phyloP scores from a whole-genome alignment of 225 moss, liverwort and hornwort genomes.

The Antitrichia curtipendula region DNA sequence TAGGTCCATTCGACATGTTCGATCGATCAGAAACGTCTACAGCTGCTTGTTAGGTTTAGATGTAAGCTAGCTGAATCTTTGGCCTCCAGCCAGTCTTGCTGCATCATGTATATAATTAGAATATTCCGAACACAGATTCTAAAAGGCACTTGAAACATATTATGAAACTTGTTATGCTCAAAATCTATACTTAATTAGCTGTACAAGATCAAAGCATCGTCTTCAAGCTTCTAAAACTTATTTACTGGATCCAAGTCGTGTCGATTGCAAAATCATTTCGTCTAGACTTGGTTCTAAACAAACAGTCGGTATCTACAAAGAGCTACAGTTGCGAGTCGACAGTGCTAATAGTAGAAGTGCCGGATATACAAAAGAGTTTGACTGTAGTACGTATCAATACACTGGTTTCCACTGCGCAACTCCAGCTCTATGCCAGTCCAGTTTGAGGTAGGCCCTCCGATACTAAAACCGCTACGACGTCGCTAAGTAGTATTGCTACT shows the following conservation, averaged over 20 bases:
- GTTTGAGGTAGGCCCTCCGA: not conserved
- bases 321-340: not conserved
- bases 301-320: not conserved
- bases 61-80: not conserved
- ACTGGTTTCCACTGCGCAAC: not conserved
- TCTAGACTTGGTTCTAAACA: not conserved
- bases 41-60: not conserved
- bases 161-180: not conserved
- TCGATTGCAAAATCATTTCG: not conserved
- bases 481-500: not conserved
- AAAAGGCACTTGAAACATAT: not conserved
- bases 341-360: not conserved
- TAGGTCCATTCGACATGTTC: not conserved
- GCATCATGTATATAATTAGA: not conserved
- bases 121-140: not conserved
- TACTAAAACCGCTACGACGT: not conserved
- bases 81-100: not conserved
- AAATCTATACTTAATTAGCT: not conserved
- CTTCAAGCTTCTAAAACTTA: not conserved
- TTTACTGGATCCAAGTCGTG: not conserved
- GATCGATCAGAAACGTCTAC: not conserved
- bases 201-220: not conserved
- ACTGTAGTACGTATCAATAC: not conserved
- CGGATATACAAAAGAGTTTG: not conserved
- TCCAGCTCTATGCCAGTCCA: not conserved